Evolutionary conservation across 345 rosid species (phyloP), one percentile per base, ranked within the genome.

Genomic region (Gossypium sturtianum): DNA sequence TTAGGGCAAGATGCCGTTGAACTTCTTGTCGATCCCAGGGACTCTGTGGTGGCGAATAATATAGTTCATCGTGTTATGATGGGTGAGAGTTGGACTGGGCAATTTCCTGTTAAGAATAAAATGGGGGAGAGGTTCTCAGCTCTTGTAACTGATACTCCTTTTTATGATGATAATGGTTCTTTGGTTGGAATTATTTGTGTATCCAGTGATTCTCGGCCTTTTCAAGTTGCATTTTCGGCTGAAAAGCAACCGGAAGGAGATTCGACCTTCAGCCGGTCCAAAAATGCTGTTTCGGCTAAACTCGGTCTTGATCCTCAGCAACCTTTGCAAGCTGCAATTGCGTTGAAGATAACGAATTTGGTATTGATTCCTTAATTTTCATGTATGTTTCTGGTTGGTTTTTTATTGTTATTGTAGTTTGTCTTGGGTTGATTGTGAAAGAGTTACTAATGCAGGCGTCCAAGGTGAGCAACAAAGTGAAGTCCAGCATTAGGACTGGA

Each of bases 21-120:
- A 79, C 83, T 95, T 73, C 82, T 95, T 67, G 70, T 82, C 17
- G 98, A 90, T 82, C 82, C 90, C 59, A 82, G 75, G 66, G 93
- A 95, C 82, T 79, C 66, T 77, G 66, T 61, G 1, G 62, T 89
- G 49, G 99, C 88, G 1, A 81, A 84, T 59, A 77, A 75, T 69
- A 88, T 95, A 43, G 79, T 89, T 60, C 74, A 80, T 11, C 87
- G 90, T 19, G 86, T 89, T 25, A 79, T 52, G 5, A 70, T 56
- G 81, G 99, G 99, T 68, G 96, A 93, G 86, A 85, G 83, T 70
- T 95, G 99, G 99, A 86, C 91, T 0, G 99, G 99, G 23, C 90
- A 89, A 84, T 87, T 92, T 81, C 98, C 97, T 0, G 87, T 89
- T 25, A 95, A 82, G 90, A 93, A 81, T 81, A 93, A 91, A 84